A percentile compares a stretch with the other conserved stretches of the same genome.
Evolutionary conservation across 2,329 filamentous ascomycete species (phyloP).

Genomic region (Aspergillus sp.): DNA sequence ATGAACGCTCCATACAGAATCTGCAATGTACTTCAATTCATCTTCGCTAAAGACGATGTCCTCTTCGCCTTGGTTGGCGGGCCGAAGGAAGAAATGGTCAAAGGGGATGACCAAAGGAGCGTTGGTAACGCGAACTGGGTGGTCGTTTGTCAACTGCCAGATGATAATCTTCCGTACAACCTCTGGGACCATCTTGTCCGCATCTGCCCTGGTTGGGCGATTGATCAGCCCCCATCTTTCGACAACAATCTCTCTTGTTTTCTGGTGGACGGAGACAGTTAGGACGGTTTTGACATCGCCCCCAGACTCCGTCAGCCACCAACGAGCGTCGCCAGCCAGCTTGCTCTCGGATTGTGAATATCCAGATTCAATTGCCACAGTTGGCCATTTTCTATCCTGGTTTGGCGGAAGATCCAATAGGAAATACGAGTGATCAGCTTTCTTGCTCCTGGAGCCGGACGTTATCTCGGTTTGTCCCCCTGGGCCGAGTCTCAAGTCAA

Average conservation of each 20-base stretch:
- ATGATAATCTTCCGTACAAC: neutral
- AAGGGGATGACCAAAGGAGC: too few relatives aligned
- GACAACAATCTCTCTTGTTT: neutral
- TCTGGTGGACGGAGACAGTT: neutral
- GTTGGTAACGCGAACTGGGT: too few relatives aligned
- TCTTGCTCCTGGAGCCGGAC: neutral
- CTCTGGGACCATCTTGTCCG: neutral
- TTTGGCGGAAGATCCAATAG: neutral
- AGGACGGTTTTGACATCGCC: conserved; percentile 1
- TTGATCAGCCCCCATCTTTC: neutral
- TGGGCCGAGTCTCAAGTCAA: neutral
- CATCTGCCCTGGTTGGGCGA: neutral
- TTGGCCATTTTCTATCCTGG: neutral
- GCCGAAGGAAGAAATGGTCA: too few relatives aligned
- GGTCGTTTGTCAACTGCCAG: too few relatives aligned
- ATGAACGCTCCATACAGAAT: too few relatives aligned
- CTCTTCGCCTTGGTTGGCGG: too few relatives aligned
- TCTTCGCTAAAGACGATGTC: too few relatives aligned
- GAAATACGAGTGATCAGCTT: neutral
- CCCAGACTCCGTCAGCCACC: conserved; percentile 1
- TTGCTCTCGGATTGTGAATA: neutral
- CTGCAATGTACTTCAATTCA: too few relatives aligned
- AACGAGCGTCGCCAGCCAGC: neutral
- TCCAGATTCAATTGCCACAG: neutral
- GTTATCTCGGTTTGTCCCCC: neutral